A percentile compares a stretch with the other conserved stretches of the same genome.
phyloP scores from a whole-genome alignment of 805 yeast genomes.

The Kluyveromyces siamensis region DNA sequence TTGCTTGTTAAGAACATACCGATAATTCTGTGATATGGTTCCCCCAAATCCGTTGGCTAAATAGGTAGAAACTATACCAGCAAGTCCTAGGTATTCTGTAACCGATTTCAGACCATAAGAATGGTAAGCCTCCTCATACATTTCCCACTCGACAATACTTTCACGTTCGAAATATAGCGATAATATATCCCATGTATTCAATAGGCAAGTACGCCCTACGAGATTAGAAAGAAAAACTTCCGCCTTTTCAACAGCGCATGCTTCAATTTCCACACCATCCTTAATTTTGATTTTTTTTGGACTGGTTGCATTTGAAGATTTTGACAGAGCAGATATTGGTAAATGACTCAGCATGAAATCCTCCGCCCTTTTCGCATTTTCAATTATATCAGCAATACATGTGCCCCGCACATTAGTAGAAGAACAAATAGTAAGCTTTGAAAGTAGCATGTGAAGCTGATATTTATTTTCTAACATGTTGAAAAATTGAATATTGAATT shows the following conservation, averaged over 20 bases:
- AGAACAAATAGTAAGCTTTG: conserved; percentile 5
- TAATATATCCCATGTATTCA: conserved; percentile 8
- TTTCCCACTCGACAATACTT: conserved; percentile 2
- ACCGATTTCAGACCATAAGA: conserved; percentile 1
- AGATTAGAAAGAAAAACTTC: conserved; percentile 10
- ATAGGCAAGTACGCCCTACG: conserved; percentile 7
- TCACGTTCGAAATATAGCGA: conserved; percentile 11
- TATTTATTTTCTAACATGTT: conserved; percentile 10
- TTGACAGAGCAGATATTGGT: conserved; percentile 5
- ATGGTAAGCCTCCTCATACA: conserved; percentile 6
- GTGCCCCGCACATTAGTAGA: conserved; percentile 2
- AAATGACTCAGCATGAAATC: conserved; percentile 8
- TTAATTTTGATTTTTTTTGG: neutral
- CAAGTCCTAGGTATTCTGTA: neutral
- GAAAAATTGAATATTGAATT: conserved; percentile 7
- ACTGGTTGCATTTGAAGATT: neutral
- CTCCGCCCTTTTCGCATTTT: conserved; percentile 5
- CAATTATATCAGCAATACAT: conserved; percentile 5
- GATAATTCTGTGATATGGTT: conserved; percentile 1
- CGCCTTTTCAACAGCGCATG: neutral
- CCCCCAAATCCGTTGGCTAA: neutral
- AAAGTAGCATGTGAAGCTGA: conserved; percentile 8
- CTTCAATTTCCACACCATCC: neutral
- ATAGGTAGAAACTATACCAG: neutral
- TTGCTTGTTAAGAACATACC: conserved; percentile 8